phyloP scores from a whole-genome alignment of 192 early-diverging fungal species.

The Piromyces sp. region DNA sequence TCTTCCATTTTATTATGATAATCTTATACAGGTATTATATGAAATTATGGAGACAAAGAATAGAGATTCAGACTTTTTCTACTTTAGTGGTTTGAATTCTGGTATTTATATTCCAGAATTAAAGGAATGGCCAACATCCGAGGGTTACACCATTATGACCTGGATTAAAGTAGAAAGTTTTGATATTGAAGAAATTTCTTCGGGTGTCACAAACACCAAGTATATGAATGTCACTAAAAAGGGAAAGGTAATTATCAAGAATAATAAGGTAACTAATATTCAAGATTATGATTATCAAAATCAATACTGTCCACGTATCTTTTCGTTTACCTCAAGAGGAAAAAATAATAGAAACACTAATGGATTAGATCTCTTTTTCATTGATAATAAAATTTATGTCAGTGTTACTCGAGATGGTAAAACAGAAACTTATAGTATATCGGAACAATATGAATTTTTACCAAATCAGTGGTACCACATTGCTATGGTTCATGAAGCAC shows the following conservation, averaged over 20 bases:
- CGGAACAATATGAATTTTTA: slow-evolving; percentile 31
- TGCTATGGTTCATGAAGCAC: slow-evolving; percentile 39
- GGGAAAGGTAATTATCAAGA: not conserved
- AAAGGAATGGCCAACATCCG: not conserved
- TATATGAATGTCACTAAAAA: not conserved
- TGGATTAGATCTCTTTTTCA: not conserved
- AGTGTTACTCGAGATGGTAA: not conserved
- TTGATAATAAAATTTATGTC: not conserved
- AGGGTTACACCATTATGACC: not conserved
- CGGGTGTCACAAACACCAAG: not conserved
- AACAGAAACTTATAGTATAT: slow-evolving; percentile 2
- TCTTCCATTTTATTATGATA: not conserved
- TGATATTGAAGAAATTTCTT: not conserved
- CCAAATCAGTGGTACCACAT: slow-evolving; percentile 49
- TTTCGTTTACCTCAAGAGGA: not conserved
- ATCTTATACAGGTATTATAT: not conserved
- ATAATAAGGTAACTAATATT: not conserved
- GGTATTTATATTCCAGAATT: not conserved
- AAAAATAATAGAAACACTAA: not conserved
- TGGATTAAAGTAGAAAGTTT: not conserved
- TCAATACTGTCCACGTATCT: not conserved
- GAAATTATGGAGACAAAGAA: not conserved
- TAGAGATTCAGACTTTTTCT: not conserved
- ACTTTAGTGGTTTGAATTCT: not conserved
- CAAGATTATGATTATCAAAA: not conserved